phyloP scores from a whole-genome alignment of 176 grass and related monocot species.

The Rhynchospora tenuis region DNA sequence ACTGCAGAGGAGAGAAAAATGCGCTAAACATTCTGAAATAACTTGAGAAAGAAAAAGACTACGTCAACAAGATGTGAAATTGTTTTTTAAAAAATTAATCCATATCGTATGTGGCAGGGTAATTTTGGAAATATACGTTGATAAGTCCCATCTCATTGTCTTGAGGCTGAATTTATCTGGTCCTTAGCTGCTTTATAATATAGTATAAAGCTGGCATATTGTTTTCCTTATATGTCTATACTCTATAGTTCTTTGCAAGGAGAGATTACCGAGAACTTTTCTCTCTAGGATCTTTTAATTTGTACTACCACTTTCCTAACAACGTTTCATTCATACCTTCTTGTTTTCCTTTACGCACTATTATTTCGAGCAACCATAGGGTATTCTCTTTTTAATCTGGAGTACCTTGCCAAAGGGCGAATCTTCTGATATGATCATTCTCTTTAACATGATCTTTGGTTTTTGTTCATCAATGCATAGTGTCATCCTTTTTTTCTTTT shows the following conservation, averaged over 20 bases:
- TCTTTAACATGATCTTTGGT: neutral
- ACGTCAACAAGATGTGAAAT: too few species aligned
- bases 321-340: neutral
- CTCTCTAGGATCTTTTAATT: neutral
- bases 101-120: too few species aligned
- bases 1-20: too few species aligned
- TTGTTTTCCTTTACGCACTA: neutral
- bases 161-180: too few species aligned
- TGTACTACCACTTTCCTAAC: neutral
- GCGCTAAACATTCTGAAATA: too few species aligned
- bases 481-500: neutral
- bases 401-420: neutral
- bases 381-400: neutral
- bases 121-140: too few species aligned
- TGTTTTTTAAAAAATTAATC: too few species aligned
- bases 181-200: too few species aligned
- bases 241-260: neutral
- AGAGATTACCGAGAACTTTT: neutral
- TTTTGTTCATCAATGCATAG: neutral
- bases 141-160: too few species aligned
- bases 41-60: too few species aligned
- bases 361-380: neutral
- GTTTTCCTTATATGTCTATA: neutral
- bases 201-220: neutral
- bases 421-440: neutral